Conservation (phyloP, 106 monocot genomes). For the Vanilla planifolia region DNA sequence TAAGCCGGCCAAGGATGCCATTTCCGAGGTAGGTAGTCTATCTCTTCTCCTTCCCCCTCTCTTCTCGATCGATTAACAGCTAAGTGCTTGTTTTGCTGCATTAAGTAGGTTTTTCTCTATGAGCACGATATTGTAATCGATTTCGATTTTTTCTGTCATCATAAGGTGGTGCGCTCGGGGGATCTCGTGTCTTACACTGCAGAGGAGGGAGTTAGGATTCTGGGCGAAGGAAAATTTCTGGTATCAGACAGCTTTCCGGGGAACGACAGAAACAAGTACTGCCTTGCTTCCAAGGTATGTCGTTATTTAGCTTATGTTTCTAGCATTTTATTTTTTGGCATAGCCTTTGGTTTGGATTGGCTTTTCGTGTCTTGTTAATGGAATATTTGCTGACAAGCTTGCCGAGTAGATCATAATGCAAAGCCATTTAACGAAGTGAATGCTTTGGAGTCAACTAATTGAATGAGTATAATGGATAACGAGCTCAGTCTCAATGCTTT, state of each 20-base stretch:
- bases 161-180: conserved; percentile 85
- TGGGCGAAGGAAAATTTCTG: conserved; percentile 87
- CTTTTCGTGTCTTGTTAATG: no score
- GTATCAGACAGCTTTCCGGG: conserved; percentile 97
- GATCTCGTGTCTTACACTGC: conserved; percentile 94
- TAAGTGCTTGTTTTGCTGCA: neutral
- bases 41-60: neutral
- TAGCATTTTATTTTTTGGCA: no score
- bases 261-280: conserved; percentile 92
- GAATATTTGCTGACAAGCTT: no score
- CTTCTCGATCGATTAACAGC: neutral
- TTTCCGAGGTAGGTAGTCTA: conserved; percentile 52
- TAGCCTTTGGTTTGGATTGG: no score
- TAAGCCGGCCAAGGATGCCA: conserved; percentile 93
- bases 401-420: no score
- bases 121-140: neutral
- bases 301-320: no score
- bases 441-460: no score
- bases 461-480: no score
- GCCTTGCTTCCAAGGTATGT: conserved; percentile 90
- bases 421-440: no score
- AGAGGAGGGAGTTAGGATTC: conserved; percentile 86
- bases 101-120: neutral
- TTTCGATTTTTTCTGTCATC: neutral
- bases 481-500: no score